Conservation (phyloP, 2,329 filamentous ascomycete species). For the Alternaria brassicae region DNA sequence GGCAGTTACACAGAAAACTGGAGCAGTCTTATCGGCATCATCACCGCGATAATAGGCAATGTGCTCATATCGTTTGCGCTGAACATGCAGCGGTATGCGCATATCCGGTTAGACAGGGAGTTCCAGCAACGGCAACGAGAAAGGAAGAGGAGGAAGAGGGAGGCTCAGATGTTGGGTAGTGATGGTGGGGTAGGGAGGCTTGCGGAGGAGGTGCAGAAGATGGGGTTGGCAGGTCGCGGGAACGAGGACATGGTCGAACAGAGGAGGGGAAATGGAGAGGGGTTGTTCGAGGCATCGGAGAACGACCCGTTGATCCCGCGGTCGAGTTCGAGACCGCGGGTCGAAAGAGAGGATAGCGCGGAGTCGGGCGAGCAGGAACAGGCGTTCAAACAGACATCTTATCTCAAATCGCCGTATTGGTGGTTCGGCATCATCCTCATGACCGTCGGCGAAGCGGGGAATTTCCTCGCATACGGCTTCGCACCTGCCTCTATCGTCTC, state of each 20-base stretch:
- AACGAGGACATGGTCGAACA: conserved; percentile 7
- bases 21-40: conserved; percentile 94
- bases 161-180: conserved; percentile 11
- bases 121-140: conserved; percentile 59
- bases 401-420: conserved; percentile 93
- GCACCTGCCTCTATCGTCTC: conserved; percentile 97
- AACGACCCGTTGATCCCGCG: conserved; percentile 45
- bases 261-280: neutral
- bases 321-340: conserved; percentile 5
- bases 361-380: conserved; percentile 33
- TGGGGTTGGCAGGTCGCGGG: conserved; percentile 13
- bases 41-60: conserved; percentile 91
- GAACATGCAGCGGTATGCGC: conserved; percentile 95
- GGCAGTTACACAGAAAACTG: conserved; percentile 59
- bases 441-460: conserved; percentile 90
- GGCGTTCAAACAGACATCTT: conserved; percentile 67
- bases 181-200: conserved; percentile 34
- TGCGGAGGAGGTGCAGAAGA: conserved; percentile 40
- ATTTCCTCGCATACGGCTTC: conserved; percentile 97
- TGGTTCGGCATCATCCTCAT: conserved; percentile 94
- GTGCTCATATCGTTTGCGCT: conserved; percentile 92
- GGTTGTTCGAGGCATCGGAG: conserved; percentile 30
- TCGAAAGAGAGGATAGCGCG: conserved; percentile 39
- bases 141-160: conserved; percentile 39
- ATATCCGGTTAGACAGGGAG: conserved; percentile 81